phyloP scores from a whole-genome alignment of 768 basidiomycete species.

The Auricularia sp. region DNA sequence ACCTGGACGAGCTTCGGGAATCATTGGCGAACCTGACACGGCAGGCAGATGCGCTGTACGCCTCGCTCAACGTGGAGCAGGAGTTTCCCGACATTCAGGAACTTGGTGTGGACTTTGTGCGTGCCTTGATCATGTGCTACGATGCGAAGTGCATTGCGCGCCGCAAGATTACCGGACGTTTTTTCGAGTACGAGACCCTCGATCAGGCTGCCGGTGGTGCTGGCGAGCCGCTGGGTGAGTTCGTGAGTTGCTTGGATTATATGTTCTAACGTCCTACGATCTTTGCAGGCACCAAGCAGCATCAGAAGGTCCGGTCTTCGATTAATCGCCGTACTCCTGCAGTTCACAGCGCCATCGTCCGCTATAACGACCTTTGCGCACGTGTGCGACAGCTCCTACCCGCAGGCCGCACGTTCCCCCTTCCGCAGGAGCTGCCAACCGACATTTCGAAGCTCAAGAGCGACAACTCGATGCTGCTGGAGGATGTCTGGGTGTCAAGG shows the following conservation, averaged over 20 bases:
- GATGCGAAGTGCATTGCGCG: constrained; percentile 32
- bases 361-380: constrained; percentile 20
- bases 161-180: constrained; percentile 23
- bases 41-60: constrained; percentile 23
- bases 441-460: constrained; percentile 14
- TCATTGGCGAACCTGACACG: constrained; percentile 14
- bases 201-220: constrained; percentile 23
- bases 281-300: constrained; percentile 23
- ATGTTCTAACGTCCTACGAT: background rate
- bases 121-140: constrained; percentile 22
- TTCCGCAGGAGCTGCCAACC: constrained; percentile 23
- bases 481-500: constrained; percentile 27
- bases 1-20: constrained; percentile 14
- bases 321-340: constrained; percentile 24
- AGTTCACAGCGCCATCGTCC: constrained; percentile 19
- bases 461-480: constrained; percentile 18
- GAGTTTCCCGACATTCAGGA: constrained; percentile 24
- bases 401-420: constrained; percentile 18
- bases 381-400: constrained; percentile 15
- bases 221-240: constrained; percentile 23
- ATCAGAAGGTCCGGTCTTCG: constrained; percentile 19
- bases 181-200: constrained; percentile 29
- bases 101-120: constrained; percentile 21
- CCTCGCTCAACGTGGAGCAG: constrained; percentile 24
- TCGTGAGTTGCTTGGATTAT: background rate